Conservation (phyloP, 2,329 filamentous ascomycete genomes). For the Helicocarpus griseus region DNA sequence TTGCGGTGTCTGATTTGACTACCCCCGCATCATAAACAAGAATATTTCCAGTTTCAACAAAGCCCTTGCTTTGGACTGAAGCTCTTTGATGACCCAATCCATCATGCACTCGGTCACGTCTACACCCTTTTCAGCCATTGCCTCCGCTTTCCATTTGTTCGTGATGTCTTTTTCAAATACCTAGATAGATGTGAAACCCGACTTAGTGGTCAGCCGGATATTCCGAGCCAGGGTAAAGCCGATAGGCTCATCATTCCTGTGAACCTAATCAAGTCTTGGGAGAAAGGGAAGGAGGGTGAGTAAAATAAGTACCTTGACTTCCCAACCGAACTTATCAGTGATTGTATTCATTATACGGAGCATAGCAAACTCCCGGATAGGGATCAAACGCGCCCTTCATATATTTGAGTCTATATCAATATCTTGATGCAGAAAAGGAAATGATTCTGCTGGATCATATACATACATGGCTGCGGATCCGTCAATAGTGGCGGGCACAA, state of each 20-base stretch:
- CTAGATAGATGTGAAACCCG: conserved; percentile 11
- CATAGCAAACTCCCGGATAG: conserved; percentile 31
- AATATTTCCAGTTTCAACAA: conserved; percentile 31
- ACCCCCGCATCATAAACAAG: conserved; percentile 38
- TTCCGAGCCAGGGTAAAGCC: no score
- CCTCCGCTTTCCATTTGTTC: conserved; percentile 26
- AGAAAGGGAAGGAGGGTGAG: no score
- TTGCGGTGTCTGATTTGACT: conserved; percentile 44
- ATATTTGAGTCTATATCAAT: neutral
- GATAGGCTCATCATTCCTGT: neutral
- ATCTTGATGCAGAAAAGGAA: neutral
- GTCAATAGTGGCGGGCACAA: no score
- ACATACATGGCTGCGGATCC: neutral
- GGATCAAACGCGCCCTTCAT: conserved; percentile 14
- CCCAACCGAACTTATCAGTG: conserved; percentile 36
- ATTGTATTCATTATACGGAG: conserved; percentile 33
- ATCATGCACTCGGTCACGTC: conserved; percentile 27
- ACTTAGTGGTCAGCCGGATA: no score
- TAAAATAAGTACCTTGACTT: conserved; percentile 25
- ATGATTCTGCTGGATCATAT: neutral
- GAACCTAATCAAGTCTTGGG: neutral
- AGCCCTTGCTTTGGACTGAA: conserved; percentile 40
- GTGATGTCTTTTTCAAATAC: conserved; percentile 27
- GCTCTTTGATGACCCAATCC: conserved; percentile 36
- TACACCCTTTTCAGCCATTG: conserved; percentile 10